Conservation (phyloP, 495 filamentous ascomycete species). For the Podospora pseudopauciseta region DNA sequence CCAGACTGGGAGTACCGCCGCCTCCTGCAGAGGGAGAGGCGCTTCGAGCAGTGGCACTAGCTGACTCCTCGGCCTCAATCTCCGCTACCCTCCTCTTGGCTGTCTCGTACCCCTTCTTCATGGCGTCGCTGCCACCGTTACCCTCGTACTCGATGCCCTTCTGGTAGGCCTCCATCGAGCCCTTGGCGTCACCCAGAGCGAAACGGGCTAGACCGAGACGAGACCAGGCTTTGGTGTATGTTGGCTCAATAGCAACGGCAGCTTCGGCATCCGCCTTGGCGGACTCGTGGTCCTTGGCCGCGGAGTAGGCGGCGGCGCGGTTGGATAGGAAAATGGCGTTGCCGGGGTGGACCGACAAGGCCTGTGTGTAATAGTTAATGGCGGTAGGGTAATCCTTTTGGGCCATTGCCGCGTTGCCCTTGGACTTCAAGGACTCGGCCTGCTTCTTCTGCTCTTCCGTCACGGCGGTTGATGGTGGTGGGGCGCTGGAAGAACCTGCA, state of each 20-base stretch:
- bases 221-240: constrained; percentile 95
- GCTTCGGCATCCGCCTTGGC: constrained; percentile 84
- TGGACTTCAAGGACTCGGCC: constrained; percentile 82
- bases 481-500: constrained; percentile 16
- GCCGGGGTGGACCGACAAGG: constrained; percentile 69
- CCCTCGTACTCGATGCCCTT: constrained; percentile 93
- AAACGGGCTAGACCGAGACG: constrained; percentile 85
- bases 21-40: constrained; percentile 42
- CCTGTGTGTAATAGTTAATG: constrained; percentile 80
- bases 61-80: constrained; percentile 48
- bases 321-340: constrained; percentile 98
- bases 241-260: constrained; percentile 78
- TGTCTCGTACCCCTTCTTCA: constrained; percentile 94
- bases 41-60: constrained; percentile 18
- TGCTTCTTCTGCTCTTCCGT: constrained; percentile 61
- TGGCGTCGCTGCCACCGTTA: constrained; percentile 78
- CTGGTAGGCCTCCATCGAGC: constrained; percentile 89
- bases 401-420: constrained; percentile 91
- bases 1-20: constrained; percentile 39
- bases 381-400: constrained; percentile 79
- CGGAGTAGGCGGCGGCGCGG: constrained; percentile 87
- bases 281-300: constrained; percentile 71
- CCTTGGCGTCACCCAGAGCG: constrained; percentile 83
- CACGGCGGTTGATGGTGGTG: constrained; percentile 23
- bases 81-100: constrained; percentile 80